These are phyloP conservation scores for Botrytis pseudocinerea DNA, from an alignment of 2,329 filamentous ascomycete species.

Conservation along the genomic window DNA sequence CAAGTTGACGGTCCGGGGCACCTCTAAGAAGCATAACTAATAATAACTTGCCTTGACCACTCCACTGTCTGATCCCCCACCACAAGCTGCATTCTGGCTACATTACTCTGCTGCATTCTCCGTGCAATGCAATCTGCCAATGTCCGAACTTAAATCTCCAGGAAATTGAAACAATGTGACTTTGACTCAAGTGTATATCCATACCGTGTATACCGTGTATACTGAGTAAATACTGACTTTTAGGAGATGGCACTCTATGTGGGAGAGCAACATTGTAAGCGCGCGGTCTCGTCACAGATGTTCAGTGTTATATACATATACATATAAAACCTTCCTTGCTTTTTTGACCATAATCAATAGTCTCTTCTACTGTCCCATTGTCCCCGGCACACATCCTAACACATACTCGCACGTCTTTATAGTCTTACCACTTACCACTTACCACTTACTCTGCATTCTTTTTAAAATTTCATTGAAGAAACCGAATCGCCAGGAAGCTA, in stretches of 20 bases:
- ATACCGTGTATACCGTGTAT: not conserved
- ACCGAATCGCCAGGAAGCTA: not conserved
- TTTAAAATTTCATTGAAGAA: not conserved
- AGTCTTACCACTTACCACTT: not conserved
- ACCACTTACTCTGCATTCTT: not conserved
- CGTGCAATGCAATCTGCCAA: not conserved
- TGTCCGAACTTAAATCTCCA: not conserved
- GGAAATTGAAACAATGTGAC: not conserved
- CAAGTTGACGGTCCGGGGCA: not conserved
- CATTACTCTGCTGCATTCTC: not conserved
- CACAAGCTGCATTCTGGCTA: not conserved
- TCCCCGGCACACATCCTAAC: not conserved
- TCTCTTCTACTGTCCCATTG: conserved; percentile 1
- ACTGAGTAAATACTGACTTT: not conserved
- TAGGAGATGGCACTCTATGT: not conserved
- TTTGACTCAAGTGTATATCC: not conserved
- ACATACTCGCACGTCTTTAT: not conserved
- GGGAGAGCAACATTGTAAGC: not conserved
- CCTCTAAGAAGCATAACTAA: not conserved
- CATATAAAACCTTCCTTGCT: not conserved
- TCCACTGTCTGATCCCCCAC: conserved; percentile 2
- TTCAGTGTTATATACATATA: not conserved
- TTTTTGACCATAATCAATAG: conserved; percentile 3
- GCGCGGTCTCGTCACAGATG: not conserved
- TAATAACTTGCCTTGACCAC: not conserved